phyloP scores from a whole-genome alignment of 345 rosid species.

The Aquilaria yunnanensis region DNA sequence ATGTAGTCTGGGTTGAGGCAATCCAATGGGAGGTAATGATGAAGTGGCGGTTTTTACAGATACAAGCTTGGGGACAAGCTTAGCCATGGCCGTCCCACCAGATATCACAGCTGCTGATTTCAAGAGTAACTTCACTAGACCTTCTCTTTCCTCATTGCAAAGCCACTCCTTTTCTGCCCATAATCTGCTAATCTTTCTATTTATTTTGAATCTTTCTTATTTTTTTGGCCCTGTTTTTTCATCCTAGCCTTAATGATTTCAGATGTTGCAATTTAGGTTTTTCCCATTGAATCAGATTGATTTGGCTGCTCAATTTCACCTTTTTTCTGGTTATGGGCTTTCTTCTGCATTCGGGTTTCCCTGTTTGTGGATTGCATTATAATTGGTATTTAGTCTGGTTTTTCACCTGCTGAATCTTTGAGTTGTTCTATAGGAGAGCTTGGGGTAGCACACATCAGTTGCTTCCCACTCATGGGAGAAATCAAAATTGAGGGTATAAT shows the following conservation, averaged over 20 bases:
- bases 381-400: not conserved
- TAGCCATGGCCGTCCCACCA: conserved; percentile 41
- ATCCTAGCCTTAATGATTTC: no score
- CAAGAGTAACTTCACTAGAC: conserved; percentile 32
- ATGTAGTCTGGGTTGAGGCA: not conserved
- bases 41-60: conserved; percentile 50
- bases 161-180: not conserved
- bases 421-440: conserved; percentile 39
- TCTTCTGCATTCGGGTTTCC: not conserved
- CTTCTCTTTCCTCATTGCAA: not conserved
- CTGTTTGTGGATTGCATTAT: not conserved
- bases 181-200: conserved; percentile 2
- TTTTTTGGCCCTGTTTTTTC: no score
- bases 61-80: conserved; percentile 53
- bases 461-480: conserved; percentile 41
- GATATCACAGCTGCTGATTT: conserved; percentile 39
- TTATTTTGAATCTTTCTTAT: not conserved
- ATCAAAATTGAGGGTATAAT: conserved; percentile 37
- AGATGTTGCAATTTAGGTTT: no score
- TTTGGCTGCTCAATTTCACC: conserved; percentile 2
- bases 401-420: no score
- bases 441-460: conserved; percentile 33
- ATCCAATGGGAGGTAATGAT: conserved; percentile 16
- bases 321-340: not conserved
- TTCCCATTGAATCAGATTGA: not conserved